Evolutionary conservation across 495 filamentous ascomycete genomes (phyloP).

Genomic region (Hapsidospora chrysogenum): DNA sequence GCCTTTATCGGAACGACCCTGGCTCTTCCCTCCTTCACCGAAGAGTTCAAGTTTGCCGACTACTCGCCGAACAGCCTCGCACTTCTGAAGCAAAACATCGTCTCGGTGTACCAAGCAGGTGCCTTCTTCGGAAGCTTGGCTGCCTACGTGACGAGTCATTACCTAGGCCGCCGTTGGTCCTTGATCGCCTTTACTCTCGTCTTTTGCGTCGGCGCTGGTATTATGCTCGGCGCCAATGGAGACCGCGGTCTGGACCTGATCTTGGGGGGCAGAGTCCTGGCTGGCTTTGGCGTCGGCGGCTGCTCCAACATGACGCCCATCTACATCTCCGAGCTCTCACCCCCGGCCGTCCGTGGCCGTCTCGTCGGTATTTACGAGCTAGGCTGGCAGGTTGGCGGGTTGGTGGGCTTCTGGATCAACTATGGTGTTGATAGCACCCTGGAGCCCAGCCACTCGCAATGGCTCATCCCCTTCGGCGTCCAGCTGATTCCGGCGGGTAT

Average conservation of each 20-base stretch:
- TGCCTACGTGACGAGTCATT: slow-evolving; percentile 40
- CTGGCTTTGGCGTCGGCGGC: slow-evolving; percentile 35
- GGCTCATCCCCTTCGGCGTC: slow-evolving; percentile 39
- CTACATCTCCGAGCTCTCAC: slow-evolving; percentile 40
- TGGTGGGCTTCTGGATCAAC: slow-evolving; percentile 63
- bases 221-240: slow-evolving; percentile 43
- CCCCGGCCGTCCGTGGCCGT: slow-evolving; percentile 35
- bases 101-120: slow-evolving; percentile 51
- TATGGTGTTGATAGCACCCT: slow-evolving; percentile 32
- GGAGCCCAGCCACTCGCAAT: slow-evolving; percentile 26
- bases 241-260: slow-evolving; percentile 42
- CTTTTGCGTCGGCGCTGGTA: slow-evolving; percentile 46
- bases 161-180: slow-evolving; percentile 37
- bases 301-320: slow-evolving; percentile 36
- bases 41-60: slow-evolving; percentile 36
- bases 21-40: slow-evolving; percentile 39
- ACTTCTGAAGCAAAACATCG: slow-evolving; percentile 46
- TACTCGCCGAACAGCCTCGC: slow-evolving; percentile 20
- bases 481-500: slow-evolving; percentile 39
- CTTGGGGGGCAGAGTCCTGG: slow-evolving; percentile 36
- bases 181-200: slow-evolving; percentile 34
- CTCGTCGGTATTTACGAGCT: slow-evolving; percentile 53
- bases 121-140: slow-evolving; percentile 52
- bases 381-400: slow-evolving; percentile 54
- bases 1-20: slow-evolving; percentile 58